Evolutionary conservation across 768 basidiomycete genomes (phyloP).

Genomic region (Amanita thiersii): DNA sequence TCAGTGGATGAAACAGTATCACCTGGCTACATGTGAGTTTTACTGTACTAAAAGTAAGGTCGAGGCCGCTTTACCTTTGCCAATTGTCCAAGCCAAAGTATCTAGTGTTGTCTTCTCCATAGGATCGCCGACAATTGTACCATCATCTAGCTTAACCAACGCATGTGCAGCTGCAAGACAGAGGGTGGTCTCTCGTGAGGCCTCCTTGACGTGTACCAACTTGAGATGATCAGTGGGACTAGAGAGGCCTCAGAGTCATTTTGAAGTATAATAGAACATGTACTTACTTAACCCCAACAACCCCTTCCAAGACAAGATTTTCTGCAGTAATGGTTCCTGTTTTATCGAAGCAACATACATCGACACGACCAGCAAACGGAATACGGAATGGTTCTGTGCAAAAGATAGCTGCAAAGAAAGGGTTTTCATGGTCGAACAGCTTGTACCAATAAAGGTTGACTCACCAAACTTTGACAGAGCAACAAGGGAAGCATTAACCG

Average conservation of each 20-base stretch:
- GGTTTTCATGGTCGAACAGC: too few species aligned
- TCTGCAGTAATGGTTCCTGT: slow-evolving; percentile 98
- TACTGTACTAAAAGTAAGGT: slow-evolving; percentile 8
- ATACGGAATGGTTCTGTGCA: slow-evolving; percentile 99
- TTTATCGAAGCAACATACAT: slow-evolving; percentile 99
- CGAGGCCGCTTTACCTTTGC: slow-evolving; percentile 38
- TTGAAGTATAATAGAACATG: slow-evolving; percentile 4
- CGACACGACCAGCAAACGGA: slow-evolving; percentile 90
- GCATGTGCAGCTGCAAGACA: slow-evolving; percentile 95
- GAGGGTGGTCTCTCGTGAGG: slow-evolving; percentile 68
- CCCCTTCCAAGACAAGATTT: slow-evolving; percentile 88
- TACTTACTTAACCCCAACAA: slow-evolving; percentile 83
- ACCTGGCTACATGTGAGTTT: slow-evolving; percentile 35
- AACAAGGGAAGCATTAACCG: slow-evolving; percentile 91
- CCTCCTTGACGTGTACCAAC: slow-evolving; percentile 74
- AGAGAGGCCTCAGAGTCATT: slow-evolving; percentile 8
- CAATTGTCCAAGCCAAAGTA: slow-evolving; percentile 82
- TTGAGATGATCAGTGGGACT: slow-evolving; percentile 54
- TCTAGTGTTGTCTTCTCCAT: slow-evolving; percentile 98
- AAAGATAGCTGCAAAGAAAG: slow-evolving; percentile 69
- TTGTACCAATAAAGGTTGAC: slow-evolving; percentile 26
- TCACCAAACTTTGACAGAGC: slow-evolving; percentile 87
- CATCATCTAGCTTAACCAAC: slow-evolving; percentile 89
- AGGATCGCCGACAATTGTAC: slow-evolving; percentile 90
- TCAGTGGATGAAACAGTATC: slow-evolving; percentile 62